phyloP scores from a whole-genome alignment of 345 rosid genomes.

The Salix suchowensis region DNA sequence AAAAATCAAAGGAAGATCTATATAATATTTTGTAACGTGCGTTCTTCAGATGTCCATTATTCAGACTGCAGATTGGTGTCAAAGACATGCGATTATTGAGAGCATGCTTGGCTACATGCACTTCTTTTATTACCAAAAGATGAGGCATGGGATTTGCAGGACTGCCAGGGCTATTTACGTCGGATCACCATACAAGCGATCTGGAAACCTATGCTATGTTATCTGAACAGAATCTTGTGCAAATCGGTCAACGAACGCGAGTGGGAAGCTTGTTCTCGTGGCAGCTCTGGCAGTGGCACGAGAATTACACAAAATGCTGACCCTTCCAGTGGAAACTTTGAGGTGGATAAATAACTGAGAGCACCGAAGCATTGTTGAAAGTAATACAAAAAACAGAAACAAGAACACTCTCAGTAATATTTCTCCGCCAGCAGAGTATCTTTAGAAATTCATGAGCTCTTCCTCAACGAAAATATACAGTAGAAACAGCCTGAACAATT shows the following conservation, averaged over 20 bases:
- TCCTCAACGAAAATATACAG: no score
- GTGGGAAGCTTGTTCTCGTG: slow-evolving; percentile 73
- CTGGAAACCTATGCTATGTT: slow-evolving; percentile 79
- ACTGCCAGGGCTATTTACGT: no score
- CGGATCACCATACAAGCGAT: slow-evolving; percentile 9
- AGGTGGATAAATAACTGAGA: slow-evolving; percentile 14
- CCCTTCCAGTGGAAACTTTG: slow-evolving; percentile 43
- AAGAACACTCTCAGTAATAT: no score
- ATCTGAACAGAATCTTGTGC: slow-evolving; percentile 42
- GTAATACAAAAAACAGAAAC: no score
- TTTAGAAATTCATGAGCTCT: no score
- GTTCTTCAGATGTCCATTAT: not conserved
- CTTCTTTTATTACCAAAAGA: no score
- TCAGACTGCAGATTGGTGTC: not conserved
- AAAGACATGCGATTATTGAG: no score
- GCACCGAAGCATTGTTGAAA: not conserved
- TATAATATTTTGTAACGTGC: not conserved
- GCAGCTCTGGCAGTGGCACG: slow-evolving; percentile 97
- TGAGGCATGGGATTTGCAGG: no score
- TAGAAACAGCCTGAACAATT: no score
- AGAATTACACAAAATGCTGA: slow-evolving; percentile 89
- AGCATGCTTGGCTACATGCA: not conserved
- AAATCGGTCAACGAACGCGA: slow-evolving; percentile 69
- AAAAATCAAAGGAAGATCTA: not conserved
- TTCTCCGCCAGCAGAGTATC: no score